Evolutionary conservation across 352 stramenopile species (phyloP).

Genomic region (Phytopythium boreale): DNA sequence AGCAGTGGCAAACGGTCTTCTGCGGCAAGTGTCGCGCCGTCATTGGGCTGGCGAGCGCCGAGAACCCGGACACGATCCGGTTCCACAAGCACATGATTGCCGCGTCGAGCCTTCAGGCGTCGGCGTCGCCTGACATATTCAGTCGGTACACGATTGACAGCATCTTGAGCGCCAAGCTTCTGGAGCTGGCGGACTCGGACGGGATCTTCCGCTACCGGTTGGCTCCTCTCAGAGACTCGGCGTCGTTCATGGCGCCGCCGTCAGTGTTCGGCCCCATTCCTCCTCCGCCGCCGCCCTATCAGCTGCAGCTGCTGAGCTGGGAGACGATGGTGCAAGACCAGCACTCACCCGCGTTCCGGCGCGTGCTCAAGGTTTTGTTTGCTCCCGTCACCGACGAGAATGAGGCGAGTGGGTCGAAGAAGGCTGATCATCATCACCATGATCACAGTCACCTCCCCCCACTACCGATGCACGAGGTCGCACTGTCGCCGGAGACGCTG

Average conservation of each 20-base stretch:
- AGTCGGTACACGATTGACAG: slow-evolving; percentile 71
- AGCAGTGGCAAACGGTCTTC: slow-evolving; percentile 31
- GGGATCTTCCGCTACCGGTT: slow-evolving; percentile 70
- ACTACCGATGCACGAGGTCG: slow-evolving; percentile 29
- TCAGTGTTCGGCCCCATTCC: not conserved
- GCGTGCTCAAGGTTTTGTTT: slow-evolving; percentile 74
- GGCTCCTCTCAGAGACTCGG: not conserved
- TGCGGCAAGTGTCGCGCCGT: slow-evolving; percentile 39
- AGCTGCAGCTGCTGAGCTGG: slow-evolving; percentile 70
- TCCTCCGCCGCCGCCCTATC: slow-evolving; percentile 9
- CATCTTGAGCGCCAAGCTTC: slow-evolving; percentile 57
- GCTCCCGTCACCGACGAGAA: not conserved
- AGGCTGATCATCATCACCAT: not conserved
- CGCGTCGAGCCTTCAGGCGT: slow-evolving; percentile 7
- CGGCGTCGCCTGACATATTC: slow-evolving; percentile 37
- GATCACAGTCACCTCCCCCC: slow-evolving; percentile 5
- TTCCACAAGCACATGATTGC: slow-evolving; percentile 62
- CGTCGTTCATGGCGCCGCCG: not conserved
- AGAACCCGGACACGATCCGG: slow-evolving; percentile 43
- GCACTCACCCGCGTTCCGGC: slow-evolving; percentile 25
- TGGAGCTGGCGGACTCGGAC: slow-evolving; percentile 68
- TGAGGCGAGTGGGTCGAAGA: not conserved
- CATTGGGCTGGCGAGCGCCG: slow-evolving; percentile 34
- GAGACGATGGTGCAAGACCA: slow-evolving; percentile 53
- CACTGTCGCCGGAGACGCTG: slow-evolving; percentile 28